Base-by-base conservation (phyloP, 129 eudicot species). In the Artemisia tridentata region DNA sequence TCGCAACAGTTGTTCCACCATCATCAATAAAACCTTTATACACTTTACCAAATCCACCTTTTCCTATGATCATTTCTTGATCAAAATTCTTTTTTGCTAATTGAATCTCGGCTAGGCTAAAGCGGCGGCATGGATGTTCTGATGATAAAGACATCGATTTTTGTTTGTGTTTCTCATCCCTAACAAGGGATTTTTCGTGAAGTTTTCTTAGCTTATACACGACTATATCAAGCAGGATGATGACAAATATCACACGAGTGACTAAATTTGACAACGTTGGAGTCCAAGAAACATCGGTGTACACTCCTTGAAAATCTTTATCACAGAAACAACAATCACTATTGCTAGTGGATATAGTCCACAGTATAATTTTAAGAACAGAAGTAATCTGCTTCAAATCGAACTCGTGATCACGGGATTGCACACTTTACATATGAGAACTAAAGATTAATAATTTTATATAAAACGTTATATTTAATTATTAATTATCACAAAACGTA, bases 11-110 rank as follows among this genome's bases (percentile, higher is more conserved):
- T 12, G 56, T 69, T 49, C 75, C 75, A 41, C 52, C 9, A 21
- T 18, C 5, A 15, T 77, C 75, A 7, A 77, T 68, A 14, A 77
- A 20, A 23, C 80, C 80, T 62, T 20, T 77, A 62, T 77, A 77
- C 12, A 77, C 80, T 48, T 61, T 69, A 38, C 80, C 80, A 12
- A 69, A 77, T 16, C 80, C 75, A n/a, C 80, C 80, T 77, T 77
- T 77, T 4, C 80, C 80, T 61, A 77, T 61, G 25, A 77, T 70
- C 71, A 69, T 38, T 0, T 63, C 31, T 23, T 77, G 31, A 41
- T 62, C 71, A 45, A 77, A 77, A 61, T 65, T 23, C 65, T 77
- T 77, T 25, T 75, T 77, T 19, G 80, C 80, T 12, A 23, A 11
- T 20, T 53, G 65, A 70, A 77, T 77, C 71, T 77, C 80, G 13